phyloP scores from a whole-genome alignment of 805 yeast species.

The Spathaspora hagerdaliae region DNA sequence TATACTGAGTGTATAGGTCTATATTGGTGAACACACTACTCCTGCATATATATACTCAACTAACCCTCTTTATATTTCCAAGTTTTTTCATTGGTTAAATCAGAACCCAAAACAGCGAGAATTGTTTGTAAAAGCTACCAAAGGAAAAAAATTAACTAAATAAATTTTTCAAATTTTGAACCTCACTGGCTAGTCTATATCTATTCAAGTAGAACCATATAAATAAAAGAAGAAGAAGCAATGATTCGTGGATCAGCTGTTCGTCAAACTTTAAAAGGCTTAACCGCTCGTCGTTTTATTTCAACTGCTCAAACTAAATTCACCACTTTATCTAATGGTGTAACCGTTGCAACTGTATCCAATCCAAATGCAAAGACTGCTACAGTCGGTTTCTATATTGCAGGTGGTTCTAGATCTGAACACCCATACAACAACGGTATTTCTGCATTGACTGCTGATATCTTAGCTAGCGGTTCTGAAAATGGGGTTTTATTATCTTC shows the following conservation, averaged over 20 bases:
- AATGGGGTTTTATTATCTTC: constrained; percentile 57
- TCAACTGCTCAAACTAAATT: constrained; percentile 59
- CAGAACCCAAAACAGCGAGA: too few species aligned
- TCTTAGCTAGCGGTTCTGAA: constrained; percentile 40
- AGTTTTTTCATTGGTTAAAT: too few species aligned
- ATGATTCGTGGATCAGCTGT: constrained; percentile 43
- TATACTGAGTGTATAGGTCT: too few species aligned
- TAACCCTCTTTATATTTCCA: too few species aligned
- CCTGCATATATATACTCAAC: too few species aligned
- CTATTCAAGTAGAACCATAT: too few species aligned
- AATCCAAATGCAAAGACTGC: constrained; percentile 53
- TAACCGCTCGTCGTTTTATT: constrained; percentile 50
- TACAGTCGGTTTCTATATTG: constrained; percentile 65
- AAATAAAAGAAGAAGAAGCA: neutral
- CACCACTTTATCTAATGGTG: constrained; percentile 71
- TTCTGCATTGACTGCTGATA: constrained; percentile 56
- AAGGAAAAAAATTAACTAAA: too few species aligned
- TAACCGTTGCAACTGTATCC: constrained; percentile 67
- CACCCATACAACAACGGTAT: constrained; percentile 81
- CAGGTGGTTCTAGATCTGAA: constrained; percentile 79
- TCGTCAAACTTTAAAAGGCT: constrained; percentile 25
- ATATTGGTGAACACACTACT: too few species aligned
- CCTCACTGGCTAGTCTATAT: too few species aligned
- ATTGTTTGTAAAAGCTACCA: too few species aligned
- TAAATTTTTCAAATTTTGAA: too few species aligned